These are phyloP conservation scores for Daldinia eschscholtzii DNA, from an alignment of 2,329 filamentous ascomycete species.

Conservation along the genomic window DNA sequence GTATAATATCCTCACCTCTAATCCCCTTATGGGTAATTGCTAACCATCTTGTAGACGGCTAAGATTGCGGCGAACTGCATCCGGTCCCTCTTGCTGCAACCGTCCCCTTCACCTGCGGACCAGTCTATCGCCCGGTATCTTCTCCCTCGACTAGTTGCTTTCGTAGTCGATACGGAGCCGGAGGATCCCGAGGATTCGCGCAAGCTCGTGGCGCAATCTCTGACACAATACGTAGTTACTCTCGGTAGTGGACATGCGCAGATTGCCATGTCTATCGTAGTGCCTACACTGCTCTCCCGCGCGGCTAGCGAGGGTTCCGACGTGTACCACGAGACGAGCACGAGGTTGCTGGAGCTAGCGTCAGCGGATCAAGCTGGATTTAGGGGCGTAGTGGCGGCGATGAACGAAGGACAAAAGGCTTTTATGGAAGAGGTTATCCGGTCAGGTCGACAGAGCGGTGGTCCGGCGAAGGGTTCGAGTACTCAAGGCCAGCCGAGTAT, in stretches of 20 bases:
- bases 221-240: slow-evolving; percentile 76
- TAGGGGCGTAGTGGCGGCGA: slow-evolving; percentile 76
- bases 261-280: slow-evolving; percentile 78
- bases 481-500: slow-evolving; percentile 79
- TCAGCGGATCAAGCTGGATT: slow-evolving; percentile 80
- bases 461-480: slow-evolving; percentile 56
- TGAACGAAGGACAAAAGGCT: slow-evolving; percentile 77
- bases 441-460: slow-evolving; percentile 66
- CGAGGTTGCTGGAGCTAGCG: slow-evolving; percentile 83
- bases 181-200: slow-evolving; percentile 86
- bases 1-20: slow-evolving; percentile 30
- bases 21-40: slow-evolving; percentile 14
- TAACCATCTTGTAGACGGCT: slow-evolving; percentile 69
- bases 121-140: slow-evolving; percentile 80
- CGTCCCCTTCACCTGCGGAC: slow-evolving; percentile 73
- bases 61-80: slow-evolving; percentile 93
- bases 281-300: slow-evolving; percentile 81
- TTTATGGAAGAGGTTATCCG: slow-evolving; percentile 87
- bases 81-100: slow-evolving; percentile 81
- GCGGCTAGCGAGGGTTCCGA: slow-evolving; percentile 73
- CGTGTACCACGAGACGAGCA: slow-evolving; percentile 79
- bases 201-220: slow-evolving; percentile 76
- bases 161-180: slow-evolving; percentile 75
- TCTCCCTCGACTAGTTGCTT: slow-evolving; percentile 80
- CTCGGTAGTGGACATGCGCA: slow-evolving; percentile 61